phyloP scores from a whole-genome alignment of 2,329 filamentous ascomycete genomes.

The Microcyclosporella mali region DNA sequence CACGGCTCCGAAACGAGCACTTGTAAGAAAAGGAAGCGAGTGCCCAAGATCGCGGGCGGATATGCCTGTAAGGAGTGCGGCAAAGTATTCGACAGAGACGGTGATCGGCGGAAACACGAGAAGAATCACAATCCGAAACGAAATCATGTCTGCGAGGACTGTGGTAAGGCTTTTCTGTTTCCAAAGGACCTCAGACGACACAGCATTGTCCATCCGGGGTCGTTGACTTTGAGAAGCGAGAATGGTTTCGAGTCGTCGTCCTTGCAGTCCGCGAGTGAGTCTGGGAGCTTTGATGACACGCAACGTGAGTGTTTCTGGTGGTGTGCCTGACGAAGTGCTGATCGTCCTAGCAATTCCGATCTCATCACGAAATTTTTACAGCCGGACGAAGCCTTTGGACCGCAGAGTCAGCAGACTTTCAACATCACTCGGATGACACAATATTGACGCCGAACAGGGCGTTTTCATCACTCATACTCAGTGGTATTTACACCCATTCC shows the following conservation, averaged over 20 bases:
- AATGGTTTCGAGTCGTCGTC: too few relatives aligned
- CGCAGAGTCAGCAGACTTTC: background rate
- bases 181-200: conserved; percentile 15
- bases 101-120: conserved; percentile 15
- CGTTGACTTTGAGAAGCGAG: too few relatives aligned
- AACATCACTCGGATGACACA: background rate
- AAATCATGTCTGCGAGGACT: conserved; percentile 10
- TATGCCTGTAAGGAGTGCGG: conserved; percentile 10
- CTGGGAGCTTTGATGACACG: background rate
- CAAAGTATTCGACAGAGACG: conserved; percentile 13
- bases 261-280: too few relatives aligned
- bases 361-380: background rate
- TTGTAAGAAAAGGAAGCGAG: conserved; percentile 11
- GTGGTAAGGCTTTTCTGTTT: conserved; percentile 11
- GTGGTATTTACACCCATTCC: conserved; percentile 1
- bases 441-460: too few relatives aligned
- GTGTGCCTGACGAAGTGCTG: too few relatives aligned
- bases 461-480: background rate
- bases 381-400: background rate
- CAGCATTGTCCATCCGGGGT: background rate
- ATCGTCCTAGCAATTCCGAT: background rate
- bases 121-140: conserved; percentile 11
- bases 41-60: conserved; percentile 11
- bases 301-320: background rate
- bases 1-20: conserved; percentile 11